Evolutionary conservation across 306 rosid genomes (phyloP), one percentile per base, ranked within the genome.

Genomic region (Quillaja saponaria): DNA sequence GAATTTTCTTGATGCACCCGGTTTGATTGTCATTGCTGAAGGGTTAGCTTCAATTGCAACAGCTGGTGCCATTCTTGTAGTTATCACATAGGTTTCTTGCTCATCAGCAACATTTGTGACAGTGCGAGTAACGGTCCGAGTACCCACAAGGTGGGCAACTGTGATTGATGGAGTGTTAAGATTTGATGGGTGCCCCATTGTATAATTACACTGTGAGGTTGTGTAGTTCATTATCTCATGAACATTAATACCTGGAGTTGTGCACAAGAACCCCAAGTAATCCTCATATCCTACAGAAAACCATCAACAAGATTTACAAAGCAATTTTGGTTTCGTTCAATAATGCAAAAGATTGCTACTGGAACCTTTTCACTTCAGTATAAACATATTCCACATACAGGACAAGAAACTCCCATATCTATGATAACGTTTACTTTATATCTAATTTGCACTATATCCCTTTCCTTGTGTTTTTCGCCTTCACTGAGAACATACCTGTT

Each of bases 261-360:
- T 85, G 80, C 99, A 94, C 78, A 94, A 69, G 85, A 94, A 94
- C 49, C 99, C 97, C 76, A 94, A 50, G 82, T 94, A 94, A 77
- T 94, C 99, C 73, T 66, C 64, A 33, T 78, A 94, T 55, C 99
- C 99, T 94, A 65, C 71, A 67, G 13, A n/a, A 42, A 17, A 69
- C 39, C 49, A 66, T 34, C 34, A 51, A 17, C 45, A 55, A 64
- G 61, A 53, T 60, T 56, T 40, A 58, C 12, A 35, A 9, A 58
- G 16, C 33, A 62, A 47, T 49, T 61, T 10, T 7, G 2, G 33
- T 42, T 52, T 39, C 45, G 15, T 31, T 34, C 40, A 17, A 16
- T 20, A 53, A 42, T 34, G 41, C 55, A 48, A 12, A 17, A 47
- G 34, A 44, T 42, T 41, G 8, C 61, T 49, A 31, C 25, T 7